Conservation (phyloP, 306 rosid genomes). For the Ochetophila trinervis region DNA sequence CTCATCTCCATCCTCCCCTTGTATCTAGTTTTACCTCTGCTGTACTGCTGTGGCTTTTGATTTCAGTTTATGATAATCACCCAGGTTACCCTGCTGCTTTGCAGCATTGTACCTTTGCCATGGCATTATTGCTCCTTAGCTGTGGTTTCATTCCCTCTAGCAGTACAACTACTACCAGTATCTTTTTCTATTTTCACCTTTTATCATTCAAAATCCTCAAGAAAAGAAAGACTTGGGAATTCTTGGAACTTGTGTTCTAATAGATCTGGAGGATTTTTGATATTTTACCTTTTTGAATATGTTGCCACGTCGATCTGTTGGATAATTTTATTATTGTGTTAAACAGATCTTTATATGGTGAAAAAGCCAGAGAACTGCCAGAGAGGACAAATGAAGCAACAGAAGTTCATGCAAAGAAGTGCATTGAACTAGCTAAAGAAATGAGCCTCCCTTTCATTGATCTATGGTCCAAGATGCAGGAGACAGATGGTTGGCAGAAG, state of each 20-base stretch:
- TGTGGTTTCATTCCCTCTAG: too few relatives aligned
- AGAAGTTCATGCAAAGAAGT: conserved; percentile 69
- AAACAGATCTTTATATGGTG: conserved; percentile 67
- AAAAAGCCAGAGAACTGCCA: conserved; percentile 52
- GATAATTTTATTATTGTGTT: conserved; percentile 25
- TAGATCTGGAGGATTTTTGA: conserved; percentile 4
- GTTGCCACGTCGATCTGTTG: conserved; percentile 12
- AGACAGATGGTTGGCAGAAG: conserved; percentile 85
- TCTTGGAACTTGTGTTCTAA: not conserved
- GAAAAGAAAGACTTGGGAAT: not conserved
- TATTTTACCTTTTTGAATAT: conserved; percentile 3
- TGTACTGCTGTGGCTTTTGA: not conserved
- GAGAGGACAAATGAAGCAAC: conserved; percentile 85
- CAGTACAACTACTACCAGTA: not conserved
- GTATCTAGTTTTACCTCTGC: not conserved
- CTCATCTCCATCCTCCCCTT: not conserved
- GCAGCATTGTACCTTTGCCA: not conserved
- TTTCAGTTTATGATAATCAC: not conserved
- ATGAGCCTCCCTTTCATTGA: conserved; percentile 48
- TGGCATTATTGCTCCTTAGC: too few relatives aligned
- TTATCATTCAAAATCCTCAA: not conserved
- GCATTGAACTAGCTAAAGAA: conserved; percentile 68
- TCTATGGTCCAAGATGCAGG: conserved; percentile 94
- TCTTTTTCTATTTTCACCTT: not conserved
- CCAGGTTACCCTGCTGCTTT: not conserved